These are phyloP conservation scores for Dysphania ambrosioides DNA, from an alignment of 148 eudicot species.

Conservation along the genomic window DNA sequence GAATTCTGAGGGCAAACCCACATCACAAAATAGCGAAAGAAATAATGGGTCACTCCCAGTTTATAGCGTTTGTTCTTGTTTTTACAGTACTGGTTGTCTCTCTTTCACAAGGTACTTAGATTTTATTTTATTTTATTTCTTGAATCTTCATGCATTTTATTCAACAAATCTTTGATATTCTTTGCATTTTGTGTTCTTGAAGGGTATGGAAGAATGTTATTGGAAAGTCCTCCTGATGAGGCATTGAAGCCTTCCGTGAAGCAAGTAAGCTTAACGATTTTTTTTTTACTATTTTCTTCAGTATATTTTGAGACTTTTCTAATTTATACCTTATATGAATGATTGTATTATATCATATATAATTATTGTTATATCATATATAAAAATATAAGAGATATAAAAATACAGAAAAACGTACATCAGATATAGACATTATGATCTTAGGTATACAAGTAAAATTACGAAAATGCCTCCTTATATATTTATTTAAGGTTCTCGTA, in stretches of 20 bases:
- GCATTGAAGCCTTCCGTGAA: neutral
- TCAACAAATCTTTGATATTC: neutral
- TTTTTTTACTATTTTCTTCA: no score
- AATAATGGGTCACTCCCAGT: slow-evolving; percentile 24
- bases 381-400: no score
- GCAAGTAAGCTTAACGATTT: neutral
- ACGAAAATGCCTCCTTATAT: no score
- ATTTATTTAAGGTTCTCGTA: no score
- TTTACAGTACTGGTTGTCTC: slow-evolving; percentile 24
- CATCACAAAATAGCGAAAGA: neutral
- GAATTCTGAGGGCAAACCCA: slow-evolving; percentile 9
- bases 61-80: slow-evolving; percentile 20
- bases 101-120: slow-evolving; percentile 18
- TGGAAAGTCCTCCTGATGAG: neutral
- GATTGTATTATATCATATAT: no score
- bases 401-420: no score
- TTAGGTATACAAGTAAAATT: no score
- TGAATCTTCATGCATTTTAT: no score
- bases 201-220: slow-evolving; percentile 22
- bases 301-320: no score
- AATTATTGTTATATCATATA: no score
- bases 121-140: neutral
- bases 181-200: neutral
- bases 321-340: no score
- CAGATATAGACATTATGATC: no score